Percentiles rank a stretch among this genome's conserved stretches.
Evolutionary conservation across 164 flowering plant species (phyloP).

Genomic region (Vitis rotundifolia): DNA sequence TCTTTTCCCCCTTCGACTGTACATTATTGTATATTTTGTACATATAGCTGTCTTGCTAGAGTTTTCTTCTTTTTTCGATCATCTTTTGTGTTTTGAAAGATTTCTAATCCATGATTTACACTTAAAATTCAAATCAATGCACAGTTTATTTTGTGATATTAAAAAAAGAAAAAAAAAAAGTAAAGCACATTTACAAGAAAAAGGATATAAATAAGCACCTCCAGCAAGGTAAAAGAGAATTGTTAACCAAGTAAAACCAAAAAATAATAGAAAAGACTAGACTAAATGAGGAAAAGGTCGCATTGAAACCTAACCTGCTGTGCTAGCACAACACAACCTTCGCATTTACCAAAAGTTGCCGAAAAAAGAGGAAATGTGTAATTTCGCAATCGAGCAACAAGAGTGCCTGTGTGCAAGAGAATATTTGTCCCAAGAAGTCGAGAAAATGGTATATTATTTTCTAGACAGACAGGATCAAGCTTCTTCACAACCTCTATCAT

Average conservation of each 20-base stretch:
- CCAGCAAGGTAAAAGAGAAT: too few species aligned
- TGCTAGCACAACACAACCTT: constrained; percentile 87
- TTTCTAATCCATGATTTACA: too few species aligned
- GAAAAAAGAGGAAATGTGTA: constrained; percentile 81
- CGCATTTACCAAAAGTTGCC: constrained; percentile 77
- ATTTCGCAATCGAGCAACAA: constrained; percentile 73
- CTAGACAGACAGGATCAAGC: constrained; percentile 79
- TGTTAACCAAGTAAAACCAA: neutral
- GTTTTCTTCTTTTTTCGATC: too few species aligned
- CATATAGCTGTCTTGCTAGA: too few species aligned
- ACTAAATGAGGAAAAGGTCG: neutral
- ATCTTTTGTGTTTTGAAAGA: too few species aligned
- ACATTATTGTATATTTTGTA: too few species aligned
- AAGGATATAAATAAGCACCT: neutral
- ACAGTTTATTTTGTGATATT: too few species aligned
- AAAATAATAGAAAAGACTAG: neutral
- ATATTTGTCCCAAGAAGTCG: constrained; percentile 79
- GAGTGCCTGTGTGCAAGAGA: constrained; percentile 60
- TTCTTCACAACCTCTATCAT: constrained; percentile 82
- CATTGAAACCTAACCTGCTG: constrained; percentile 72
- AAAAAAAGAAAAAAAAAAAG: too few species aligned
- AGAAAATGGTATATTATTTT: constrained; percentile 81
- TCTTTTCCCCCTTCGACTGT: too few species aligned
- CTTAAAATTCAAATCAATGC: too few species aligned
- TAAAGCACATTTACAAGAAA: too few species aligned